A percentile compares a stretch with the other conserved stretches of the same genome.
Evolutionary conservation across 1,284 basidiomycete genomes (phyloP).

Genomic region (Takashimella koratensis): DNA sequence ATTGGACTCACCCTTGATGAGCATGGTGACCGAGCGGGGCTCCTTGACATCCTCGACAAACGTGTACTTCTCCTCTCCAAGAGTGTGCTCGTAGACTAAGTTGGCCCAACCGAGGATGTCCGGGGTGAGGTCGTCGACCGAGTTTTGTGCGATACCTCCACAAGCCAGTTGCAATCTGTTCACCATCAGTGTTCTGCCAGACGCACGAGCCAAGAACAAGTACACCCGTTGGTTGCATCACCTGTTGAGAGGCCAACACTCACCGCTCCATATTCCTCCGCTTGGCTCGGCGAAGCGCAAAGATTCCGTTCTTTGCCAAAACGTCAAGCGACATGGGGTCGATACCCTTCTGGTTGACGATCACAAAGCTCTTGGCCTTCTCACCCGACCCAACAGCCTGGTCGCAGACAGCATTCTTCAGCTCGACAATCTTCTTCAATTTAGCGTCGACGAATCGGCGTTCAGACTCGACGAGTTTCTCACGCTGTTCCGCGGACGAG

Average conservation of each 20-base stretch:
- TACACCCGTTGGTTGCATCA: not conserved
- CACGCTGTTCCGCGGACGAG: slow-evolving; percentile 95
- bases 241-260: slow-evolving; percentile 35
- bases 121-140: slow-evolving; percentile 90
- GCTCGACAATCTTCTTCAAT: slow-evolving; percentile 92
- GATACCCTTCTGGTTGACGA: slow-evolving; percentile 99
- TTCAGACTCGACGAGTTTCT: slow-evolving; percentile 98
- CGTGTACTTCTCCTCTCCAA: slow-evolving; percentile 98
- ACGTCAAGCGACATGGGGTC: slow-evolving; percentile 97
- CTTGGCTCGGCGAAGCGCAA: slow-evolving; percentile 93
- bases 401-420: slow-evolving; percentile 96
- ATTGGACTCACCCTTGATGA: slow-evolving; percentile 81
- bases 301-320: slow-evolving; percentile 92
- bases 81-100: slow-evolving; percentile 96
- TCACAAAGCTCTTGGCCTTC: slow-evolving; percentile 78
- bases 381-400: slow-evolving; percentile 66
- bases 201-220: too few species aligned
- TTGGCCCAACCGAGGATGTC: slow-evolving; percentile 95
- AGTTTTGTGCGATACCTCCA: slow-evolving; percentile 95
- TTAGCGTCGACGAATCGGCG: slow-evolving; percentile 91
- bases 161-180: slow-evolving; percentile 82
- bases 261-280: slow-evolving; percentile 95
- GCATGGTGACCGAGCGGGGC: slow-evolving; percentile 93
- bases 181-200: too few species aligned
- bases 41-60: slow-evolving; percentile 96